phyloP scores from a whole-genome alignment of 371 early-diverging fungal species.

The Mortierella sp. region DNA sequence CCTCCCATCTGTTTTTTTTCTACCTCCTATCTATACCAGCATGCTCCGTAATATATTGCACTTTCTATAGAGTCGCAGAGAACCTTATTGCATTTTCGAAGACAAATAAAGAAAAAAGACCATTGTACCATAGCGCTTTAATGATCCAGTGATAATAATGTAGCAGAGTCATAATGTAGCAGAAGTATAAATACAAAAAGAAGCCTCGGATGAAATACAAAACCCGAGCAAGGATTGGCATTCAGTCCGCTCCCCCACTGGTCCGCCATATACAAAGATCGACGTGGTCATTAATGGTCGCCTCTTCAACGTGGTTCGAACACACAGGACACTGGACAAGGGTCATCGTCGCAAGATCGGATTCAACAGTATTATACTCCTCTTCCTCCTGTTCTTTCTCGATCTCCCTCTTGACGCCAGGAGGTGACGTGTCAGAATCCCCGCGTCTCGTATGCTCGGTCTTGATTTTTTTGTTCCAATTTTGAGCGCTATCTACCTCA shows the following conservation, averaged over 20 bases:
- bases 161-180: background rate
- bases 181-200: background rate
- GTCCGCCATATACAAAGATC: constrained; percentile 52
- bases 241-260: constrained; percentile 18
- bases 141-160: too few species aligned
- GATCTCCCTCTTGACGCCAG: too few species aligned
- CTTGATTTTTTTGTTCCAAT: constrained; percentile 12
- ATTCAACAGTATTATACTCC: background rate
- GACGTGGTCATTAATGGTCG: constrained; percentile 55
- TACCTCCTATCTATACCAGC: background rate
- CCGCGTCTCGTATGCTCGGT: constrained; percentile 1
- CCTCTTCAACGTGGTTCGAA: constrained; percentile 22
- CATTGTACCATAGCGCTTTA: too few species aligned
- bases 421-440: background rate
- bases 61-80: too few species aligned
- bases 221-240: background rate
- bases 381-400: background rate
- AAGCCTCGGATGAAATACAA: background rate
- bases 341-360: background rate
- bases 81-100: too few species aligned
- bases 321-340: constrained; percentile 54
- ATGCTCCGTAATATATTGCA: too few species aligned
- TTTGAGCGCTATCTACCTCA: background rate
- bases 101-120: too few species aligned
- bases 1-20: background rate